A percentile compares a stretch with the other conserved stretches of the same genome.
phyloP scores from a whole-genome alignment of 2,329 filamentous ascomycete species.

The Pseudocercospora fuligena region DNA sequence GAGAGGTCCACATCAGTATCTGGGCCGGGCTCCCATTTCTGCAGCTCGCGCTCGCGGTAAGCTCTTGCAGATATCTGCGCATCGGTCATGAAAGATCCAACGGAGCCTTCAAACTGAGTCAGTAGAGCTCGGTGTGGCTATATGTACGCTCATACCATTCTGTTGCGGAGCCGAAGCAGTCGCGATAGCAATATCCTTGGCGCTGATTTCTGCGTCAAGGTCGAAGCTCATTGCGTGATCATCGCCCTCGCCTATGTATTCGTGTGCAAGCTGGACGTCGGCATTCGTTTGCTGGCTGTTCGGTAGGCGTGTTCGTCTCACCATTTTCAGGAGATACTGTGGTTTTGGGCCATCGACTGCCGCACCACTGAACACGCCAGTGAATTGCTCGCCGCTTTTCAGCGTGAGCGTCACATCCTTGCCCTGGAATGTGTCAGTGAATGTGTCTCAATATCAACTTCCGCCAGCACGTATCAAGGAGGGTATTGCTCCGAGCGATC shows the following conservation, averaged over 20 bases:
- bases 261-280: slow-evolving; percentile 44
- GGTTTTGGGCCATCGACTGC: slow-evolving; percentile 57
- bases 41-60: slow-evolving; percentile 73
- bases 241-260: slow-evolving; percentile 54
- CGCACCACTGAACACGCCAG: slow-evolving; percentile 64
- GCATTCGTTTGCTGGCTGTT: slow-evolving; percentile 54
- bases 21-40: slow-evolving; percentile 77
- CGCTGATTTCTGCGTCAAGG: slow-evolving; percentile 63
- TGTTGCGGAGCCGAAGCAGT: slow-evolving; percentile 57
- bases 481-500: background rate
- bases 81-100: slow-evolving; percentile 80
- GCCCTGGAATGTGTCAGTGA: slow-evolving; percentile 52
- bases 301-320: slow-evolving; percentile 54
- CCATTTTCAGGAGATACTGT: slow-evolving; percentile 69
- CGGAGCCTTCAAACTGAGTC: slow-evolving; percentile 56
- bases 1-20: slow-evolving; percentile 63
- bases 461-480: background rate
- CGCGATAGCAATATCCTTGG: slow-evolving; percentile 58
- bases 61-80: slow-evolving; percentile 72
- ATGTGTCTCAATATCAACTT: background rate
- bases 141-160: slow-evolving; percentile 57
- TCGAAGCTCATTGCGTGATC: slow-evolving; percentile 64
- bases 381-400: slow-evolving; percentile 65
- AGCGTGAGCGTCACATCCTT: slow-evolving; percentile 60
- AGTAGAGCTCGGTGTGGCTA: slow-evolving; percentile 15